A percentile compares a stretch with the other conserved stretches of the same genome.
These are phyloP conservation scores for Micractinium conductrix DNA, from an alignment of 139 green algal genomes.

Conservation along the genomic window DNA sequence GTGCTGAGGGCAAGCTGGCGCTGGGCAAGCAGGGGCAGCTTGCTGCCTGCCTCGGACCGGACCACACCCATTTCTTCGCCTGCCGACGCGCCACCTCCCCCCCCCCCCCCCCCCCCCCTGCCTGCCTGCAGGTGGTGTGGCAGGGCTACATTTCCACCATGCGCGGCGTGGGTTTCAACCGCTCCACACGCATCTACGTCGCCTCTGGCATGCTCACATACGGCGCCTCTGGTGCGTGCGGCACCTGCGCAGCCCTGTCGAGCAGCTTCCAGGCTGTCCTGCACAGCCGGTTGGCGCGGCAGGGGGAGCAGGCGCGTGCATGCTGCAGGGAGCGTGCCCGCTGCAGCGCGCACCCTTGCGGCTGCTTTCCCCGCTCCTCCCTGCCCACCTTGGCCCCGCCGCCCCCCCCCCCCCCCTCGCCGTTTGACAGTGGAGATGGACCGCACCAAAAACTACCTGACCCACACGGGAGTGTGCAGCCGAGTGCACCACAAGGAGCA, in stretches of 20 bases:
- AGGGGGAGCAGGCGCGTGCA: too few species aligned
- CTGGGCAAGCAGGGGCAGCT: too few species aligned
- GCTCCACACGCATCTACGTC: conserved; percentile 57
- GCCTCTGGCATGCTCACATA: conserved; percentile 74
- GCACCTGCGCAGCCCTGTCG: neutral
- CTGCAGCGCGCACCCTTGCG: too few species aligned
- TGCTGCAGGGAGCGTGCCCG: too few species aligned
- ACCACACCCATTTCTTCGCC: too few species aligned
- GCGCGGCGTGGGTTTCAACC: conserved; percentile 49
- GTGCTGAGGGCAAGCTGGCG: too few species aligned
- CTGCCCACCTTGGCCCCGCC: neutral
- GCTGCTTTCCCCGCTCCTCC: too few species aligned
- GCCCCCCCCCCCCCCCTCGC: too few species aligned
- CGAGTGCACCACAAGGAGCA: conserved; percentile 74
- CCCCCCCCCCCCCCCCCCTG: too few species aligned
- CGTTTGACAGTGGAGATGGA: conserved; percentile 25
- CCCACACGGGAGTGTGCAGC: conserved; percentile 43
- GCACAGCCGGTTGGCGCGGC: too few species aligned
- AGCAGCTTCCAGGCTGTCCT: too few species aligned
- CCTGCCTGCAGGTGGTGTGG: conserved; percentile 54
- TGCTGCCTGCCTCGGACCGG: too few species aligned
- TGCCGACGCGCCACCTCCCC: neutral
- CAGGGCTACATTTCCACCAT: conserved; percentile 61
- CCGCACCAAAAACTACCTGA: conserved; percentile 42
- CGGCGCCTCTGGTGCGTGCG: conserved; percentile 43